Base-by-base conservation (phyloP, 2,329 filamentous ascomycete genomes). In the Phialophora expanda region DNA sequence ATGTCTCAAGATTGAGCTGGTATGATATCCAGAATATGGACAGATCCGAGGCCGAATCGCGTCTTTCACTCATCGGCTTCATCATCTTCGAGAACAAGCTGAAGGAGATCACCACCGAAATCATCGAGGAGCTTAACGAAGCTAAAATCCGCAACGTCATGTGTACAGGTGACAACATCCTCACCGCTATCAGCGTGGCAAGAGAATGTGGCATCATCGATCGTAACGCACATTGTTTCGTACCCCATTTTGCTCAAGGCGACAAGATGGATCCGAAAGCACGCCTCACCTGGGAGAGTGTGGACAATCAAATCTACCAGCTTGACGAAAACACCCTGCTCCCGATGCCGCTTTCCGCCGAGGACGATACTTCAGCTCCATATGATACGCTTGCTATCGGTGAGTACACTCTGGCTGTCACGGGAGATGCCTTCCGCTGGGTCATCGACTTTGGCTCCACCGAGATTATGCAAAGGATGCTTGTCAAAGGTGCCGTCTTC, bases 61-160 rank as follows among this genome's bases (percentile, higher is more conserved):
- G 88, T 34, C 85, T 99, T 11, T 88, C 94, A 54, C 98, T 99
- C 74, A 85, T 93, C 41, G 95, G 95, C 4, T 99, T 99, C 79
- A 98, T 99, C 75, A 90, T 99, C 61, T 99, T 99, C 73, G 95
- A 99, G 79, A 99, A 99, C 80, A 99, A 99, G 79, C 82, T 99
- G 67, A 99, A 99, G 77, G 89, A 91, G 1, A 93, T 87, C 22
- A 97, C 94, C 0, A 85, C 91, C 1, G 85, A 85, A 1, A 90
- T 97, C 38, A 87, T 99, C 28, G 85, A 90, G 63, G 93, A 98
- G 78, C 84, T 99, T 2, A 85, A 87, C 34, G 83, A 89, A 60
- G 94, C 96, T 7, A 90, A 90, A 63, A 97, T 99, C 71, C 87
- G 92, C 41, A 90, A 90, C 30, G 88, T 97, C 59, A 99, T 99